These are phyloP conservation scores for Amesomyces nigricolor DNA, from an alignment of 2,329 filamentous ascomycete genomes.

Conservation along the genomic window DNA sequence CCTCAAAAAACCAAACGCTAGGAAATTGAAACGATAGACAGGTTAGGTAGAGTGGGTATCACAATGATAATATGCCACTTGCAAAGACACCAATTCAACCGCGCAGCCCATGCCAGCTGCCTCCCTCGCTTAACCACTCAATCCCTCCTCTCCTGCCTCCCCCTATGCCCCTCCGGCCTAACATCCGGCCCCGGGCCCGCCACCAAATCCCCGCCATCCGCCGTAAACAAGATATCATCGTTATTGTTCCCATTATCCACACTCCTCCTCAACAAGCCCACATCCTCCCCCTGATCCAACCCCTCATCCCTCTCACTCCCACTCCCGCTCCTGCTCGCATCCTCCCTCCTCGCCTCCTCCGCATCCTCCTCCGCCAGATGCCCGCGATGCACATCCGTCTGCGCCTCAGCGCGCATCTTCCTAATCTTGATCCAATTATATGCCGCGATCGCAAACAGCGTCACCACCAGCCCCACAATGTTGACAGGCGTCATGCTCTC, in stretches of 20 bases:
- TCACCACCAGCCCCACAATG: constrained; percentile 78
- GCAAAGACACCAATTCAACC: not conserved
- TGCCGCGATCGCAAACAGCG: constrained; percentile 74
- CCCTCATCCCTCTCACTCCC: constrained; percentile 30
- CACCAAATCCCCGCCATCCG: constrained; percentile 14
- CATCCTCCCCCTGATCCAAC: constrained; percentile 41
- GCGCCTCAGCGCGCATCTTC: constrained; percentile 78
- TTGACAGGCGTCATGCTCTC: constrained; percentile 86
- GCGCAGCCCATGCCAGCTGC: too few relatives aligned
- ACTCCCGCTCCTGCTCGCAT: constrained; percentile 12
- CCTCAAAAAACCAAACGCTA: not conserved
- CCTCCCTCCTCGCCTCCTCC: constrained; percentile 30
- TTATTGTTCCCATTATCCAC: not conserved
- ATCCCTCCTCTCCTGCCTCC: constrained; percentile 10
- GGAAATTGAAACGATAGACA: not conserved
- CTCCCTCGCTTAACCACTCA: not conserved
- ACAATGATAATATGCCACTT: constrained; percentile 7
- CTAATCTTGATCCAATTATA: constrained; percentile 95
- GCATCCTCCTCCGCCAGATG: constrained; percentile 29
- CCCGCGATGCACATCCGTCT: constrained; percentile 42
- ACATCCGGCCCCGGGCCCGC: constrained; percentile 10
- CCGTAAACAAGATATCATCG: constrained; percentile 17
- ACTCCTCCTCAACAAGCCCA: constrained; percentile 37
- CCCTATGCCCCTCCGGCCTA: not conserved
- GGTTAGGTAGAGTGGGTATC: constrained; percentile 16